phyloP scores from a whole-genome alignment of 768 basidiomycete species.

The Rhizopogon vulgaris region DNA sequence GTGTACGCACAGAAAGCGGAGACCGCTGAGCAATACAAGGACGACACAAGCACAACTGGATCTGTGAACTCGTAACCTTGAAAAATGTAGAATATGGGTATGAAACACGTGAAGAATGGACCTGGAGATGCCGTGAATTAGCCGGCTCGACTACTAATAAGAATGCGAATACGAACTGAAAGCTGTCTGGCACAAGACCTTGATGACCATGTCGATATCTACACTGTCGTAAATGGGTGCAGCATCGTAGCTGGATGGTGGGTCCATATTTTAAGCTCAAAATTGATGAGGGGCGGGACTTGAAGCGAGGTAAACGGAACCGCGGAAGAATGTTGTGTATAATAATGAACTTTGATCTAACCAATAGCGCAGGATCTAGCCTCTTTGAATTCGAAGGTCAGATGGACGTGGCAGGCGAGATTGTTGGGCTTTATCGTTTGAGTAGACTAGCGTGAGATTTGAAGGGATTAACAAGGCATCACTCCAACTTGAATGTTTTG shows the following conservation, averaged over 20 bases:
- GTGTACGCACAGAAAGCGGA: conserved; percentile 60
- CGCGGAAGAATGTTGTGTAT: background rate
- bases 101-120: conserved; percentile 78
- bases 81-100: conserved; percentile 74
- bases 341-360: background rate
- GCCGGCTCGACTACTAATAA: background rate
- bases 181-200: conserved; percentile 69
- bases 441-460: too few relatives aligned
- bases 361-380: too few relatives aligned
- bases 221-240: conserved; percentile 61
- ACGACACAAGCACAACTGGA: conserved; percentile 44
- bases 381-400: too few relatives aligned
- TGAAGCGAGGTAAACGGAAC: too few relatives aligned
- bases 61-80: conserved; percentile 53
- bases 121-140: conserved; percentile 35
- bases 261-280: conserved; percentile 9
- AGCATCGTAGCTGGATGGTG: conserved; percentile 24
- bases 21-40: conserved; percentile 51
- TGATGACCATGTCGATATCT: conserved; percentile 73
- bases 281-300: too few relatives aligned
- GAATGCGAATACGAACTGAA: conserved; percentile 54
- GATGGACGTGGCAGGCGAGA: too few relatives aligned
- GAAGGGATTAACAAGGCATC: too few relatives aligned
- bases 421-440: too few relatives aligned
- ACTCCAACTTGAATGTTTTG: too few relatives aligned